Base-by-base conservation (phyloP, 257 asterid species). In the Solanum neorickii region DNA sequence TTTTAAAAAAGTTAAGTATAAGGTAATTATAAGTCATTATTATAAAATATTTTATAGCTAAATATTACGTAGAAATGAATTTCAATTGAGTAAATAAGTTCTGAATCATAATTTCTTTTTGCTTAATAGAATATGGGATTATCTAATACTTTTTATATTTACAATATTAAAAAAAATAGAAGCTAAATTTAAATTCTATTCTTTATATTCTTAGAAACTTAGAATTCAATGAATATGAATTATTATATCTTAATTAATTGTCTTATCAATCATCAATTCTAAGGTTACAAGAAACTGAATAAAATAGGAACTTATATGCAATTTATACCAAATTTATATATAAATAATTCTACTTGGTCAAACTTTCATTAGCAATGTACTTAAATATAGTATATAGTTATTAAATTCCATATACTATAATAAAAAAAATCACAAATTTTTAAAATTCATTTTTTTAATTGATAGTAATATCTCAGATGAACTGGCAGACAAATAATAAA, bases 401-500 rank as follows among this genome's bases (percentile, higher is more conserved):
- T 49, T 62, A 16, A 47, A 82, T 33, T 49, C 18, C 69, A 52
- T 37, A 20, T 16, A 23, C 20, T 37, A 62, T 31, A 5, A 46
- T 29, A 44, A 42, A 44, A n/a, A 13, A 13, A 77, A 4, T 42
- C 37, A 42, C 14, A 41, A 12, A n/a, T 76, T 41, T n/a, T 21
- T 42, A 16, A 49, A 16, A 16, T 37, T 14, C 56, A 27, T 14
- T 12, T 15, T 15, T 83, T 62, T 83, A 83, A 62, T 35, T 13
- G 56, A 35, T 84, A 31, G 62, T 39, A 60, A 69, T 72, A 52
- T 42, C 77, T 89, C 83, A 70, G 31, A 87, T 90, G 90, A 89
- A 82, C 89, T 88, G 93, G 87, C 87, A 88, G 82, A 13, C 69
- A 59, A 72, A 41, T 69, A 86, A 86, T n/a, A 78, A 90, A 88